Percentiles rank a stretch among this genome's conserved stretches.
Conservation (phyloP, 139 green algal species). For the Chlorella vulgaris region DNA sequence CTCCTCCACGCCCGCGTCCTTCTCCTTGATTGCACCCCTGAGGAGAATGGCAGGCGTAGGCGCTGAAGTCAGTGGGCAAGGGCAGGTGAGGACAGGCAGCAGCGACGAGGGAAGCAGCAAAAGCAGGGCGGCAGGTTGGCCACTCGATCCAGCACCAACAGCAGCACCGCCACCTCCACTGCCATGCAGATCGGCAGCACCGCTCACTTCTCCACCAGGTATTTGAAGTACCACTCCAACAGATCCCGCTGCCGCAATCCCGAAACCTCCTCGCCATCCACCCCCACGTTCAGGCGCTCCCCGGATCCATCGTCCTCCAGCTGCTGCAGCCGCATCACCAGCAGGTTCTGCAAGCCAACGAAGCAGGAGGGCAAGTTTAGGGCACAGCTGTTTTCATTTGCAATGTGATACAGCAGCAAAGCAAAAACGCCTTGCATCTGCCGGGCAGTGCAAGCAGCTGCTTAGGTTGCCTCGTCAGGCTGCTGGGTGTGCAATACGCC, state of each 20-base stretch:
- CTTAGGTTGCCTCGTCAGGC: too few relatives aligned
- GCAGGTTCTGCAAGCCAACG: conserved; percentile 54
- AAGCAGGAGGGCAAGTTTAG: background rate
- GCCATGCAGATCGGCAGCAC: background rate
- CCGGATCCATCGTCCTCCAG: conserved; percentile 42
- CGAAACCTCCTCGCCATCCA: conserved; percentile 33
- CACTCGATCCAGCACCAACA: background rate
- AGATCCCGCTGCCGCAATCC: conserved; percentile 79
- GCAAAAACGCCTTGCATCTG: too few relatives aligned
- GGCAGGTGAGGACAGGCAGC: background rate
- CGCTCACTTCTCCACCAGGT: conserved; percentile 53
- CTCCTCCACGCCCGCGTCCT: conserved; percentile 56
- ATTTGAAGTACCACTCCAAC: conserved; percentile 86
- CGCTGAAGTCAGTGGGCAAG: background rate
- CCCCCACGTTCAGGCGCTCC: conserved; percentile 27
- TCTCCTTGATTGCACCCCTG: conserved; percentile 41
- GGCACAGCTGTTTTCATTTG: background rate
- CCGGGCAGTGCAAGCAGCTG: too few relatives aligned
- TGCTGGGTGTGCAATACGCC: too few relatives aligned
- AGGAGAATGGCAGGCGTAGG: too few relatives aligned
- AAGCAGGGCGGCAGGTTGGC: background rate
- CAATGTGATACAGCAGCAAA: too few relatives aligned
- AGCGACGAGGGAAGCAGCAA: background rate
- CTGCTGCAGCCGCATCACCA: conserved; percentile 64
- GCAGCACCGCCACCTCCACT: background rate